Percentiles rank a stretch among this genome's conserved stretches.
Conservation (phyloP, 1,139 yeast species). For the Saccharomyces hybrid region DNA sequence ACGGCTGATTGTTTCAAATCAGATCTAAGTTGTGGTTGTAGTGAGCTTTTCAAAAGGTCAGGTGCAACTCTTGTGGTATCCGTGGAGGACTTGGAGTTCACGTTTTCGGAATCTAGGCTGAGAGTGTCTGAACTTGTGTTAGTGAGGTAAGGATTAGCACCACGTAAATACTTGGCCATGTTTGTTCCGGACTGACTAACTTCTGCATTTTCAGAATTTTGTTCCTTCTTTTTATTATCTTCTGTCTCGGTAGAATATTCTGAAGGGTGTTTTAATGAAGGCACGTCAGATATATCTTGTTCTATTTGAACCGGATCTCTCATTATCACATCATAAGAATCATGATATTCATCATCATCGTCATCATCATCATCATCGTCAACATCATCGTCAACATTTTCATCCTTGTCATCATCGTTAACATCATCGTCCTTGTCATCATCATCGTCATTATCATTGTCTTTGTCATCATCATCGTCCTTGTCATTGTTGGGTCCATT, state of each 20-base stretch:
- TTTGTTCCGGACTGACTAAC: background rate
- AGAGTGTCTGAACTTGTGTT: background rate
- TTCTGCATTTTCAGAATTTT: background rate
- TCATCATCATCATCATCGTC: constrained; percentile 23
- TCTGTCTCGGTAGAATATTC: background rate
- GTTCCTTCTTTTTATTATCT: background rate
- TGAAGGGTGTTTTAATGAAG: background rate
- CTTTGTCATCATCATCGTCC: constrained; percentile 12
- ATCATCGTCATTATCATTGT: background rate
- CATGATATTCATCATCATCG: background rate
- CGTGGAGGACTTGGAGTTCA: background rate
- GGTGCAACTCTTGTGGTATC: background rate
- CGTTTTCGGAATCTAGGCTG: background rate
- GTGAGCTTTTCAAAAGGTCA: background rate
- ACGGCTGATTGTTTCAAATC: background rate
- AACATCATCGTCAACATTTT: background rate
- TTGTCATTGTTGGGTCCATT: constrained; percentile 14
- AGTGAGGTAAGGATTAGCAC: background rate
- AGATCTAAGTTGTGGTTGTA: background rate
- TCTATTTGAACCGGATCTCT: background rate
- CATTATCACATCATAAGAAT: background rate
- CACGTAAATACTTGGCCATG: background rate
- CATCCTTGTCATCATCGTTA: background rate
- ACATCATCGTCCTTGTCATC: background rate
- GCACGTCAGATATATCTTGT: background rate